Percentiles rank a stretch among this genome's conserved stretches.
Conservation (phyloP, 306 rosid species). For the Fagus sylvatica region DNA sequence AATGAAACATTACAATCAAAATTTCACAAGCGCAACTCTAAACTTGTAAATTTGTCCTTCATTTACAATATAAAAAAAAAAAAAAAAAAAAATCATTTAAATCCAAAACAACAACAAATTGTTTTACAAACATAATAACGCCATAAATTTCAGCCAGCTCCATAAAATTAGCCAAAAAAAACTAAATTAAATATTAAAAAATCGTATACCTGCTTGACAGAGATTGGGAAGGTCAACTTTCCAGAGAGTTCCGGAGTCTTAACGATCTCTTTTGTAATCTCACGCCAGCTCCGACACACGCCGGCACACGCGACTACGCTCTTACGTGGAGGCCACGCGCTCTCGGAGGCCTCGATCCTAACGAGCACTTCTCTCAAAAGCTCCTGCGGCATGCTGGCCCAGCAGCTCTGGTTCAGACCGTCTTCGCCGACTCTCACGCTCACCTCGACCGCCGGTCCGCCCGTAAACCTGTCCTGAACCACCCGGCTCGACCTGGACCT, state of each 20-base stretch:
- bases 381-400: slow-evolving; percentile 97
- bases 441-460: slow-evolving; percentile 11
- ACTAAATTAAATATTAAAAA: neutral
- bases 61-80: no score
- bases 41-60: neutral
- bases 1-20: neutral
- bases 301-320: slow-evolving; percentile 92
- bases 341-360: slow-evolving; percentile 77
- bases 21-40: neutral
- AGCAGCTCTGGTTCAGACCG: slow-evolving; percentile 66
- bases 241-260: slow-evolving; percentile 69
- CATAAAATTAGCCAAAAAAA: neutral
- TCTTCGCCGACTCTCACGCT: slow-evolving; percentile 4
- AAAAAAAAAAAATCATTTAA: neutral
- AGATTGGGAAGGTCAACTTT: slow-evolving; percentile 81
- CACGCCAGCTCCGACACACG: slow-evolving; percentile 92
- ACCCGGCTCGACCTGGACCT: slow-evolving; percentile 74
- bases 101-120: neutral
- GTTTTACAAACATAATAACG: neutral
- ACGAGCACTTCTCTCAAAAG: slow-evolving; percentile 79
- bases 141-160: neutral
- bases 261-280: slow-evolving; percentile 77
- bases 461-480: slow-evolving; percentile 43
- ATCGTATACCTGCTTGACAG: slow-evolving; percentile 77
- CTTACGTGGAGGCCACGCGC: slow-evolving; percentile 78